Conservation (phyloP, 257 asterid genomes). For the Fraxinus cuspidata region DNA sequence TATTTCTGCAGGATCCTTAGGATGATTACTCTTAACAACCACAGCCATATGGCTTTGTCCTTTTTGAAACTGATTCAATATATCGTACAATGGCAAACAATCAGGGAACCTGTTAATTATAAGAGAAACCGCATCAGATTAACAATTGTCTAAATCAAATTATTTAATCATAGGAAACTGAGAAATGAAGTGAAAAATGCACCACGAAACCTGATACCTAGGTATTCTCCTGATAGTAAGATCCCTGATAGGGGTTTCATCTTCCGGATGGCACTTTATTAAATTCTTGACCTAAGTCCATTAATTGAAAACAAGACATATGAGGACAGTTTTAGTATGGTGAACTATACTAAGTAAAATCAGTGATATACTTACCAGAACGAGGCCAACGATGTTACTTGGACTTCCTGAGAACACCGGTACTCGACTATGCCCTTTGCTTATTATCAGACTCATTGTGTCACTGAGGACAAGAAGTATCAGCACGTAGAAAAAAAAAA, state of each 20-base stretch:
- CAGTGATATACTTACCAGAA: slow-evolving; percentile 35
- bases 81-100: slow-evolving; percentile 54
- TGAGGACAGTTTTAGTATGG: not conserved
- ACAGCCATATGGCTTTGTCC: slow-evolving; percentile 89
- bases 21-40: slow-evolving; percentile 47
- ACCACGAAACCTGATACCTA: slow-evolving; percentile 40
- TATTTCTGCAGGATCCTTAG: slow-evolving; percentile 32
- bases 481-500: slow-evolving; percentile 10
- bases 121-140: not conserved
- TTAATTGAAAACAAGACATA: not conserved
- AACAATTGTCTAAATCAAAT: not conserved
- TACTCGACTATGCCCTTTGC: slow-evolving; percentile 57
- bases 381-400: slow-evolving; percentile 49
- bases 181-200: not conserved
- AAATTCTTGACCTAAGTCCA: slow-evolving; percentile 64
- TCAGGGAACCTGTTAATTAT: slow-evolving; percentile 41
- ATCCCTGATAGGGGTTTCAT: slow-evolving; percentile 50
- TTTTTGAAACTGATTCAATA: slow-evolving; percentile 72
- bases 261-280: slow-evolving; percentile 54
- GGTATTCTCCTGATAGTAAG: slow-evolving; percentile 68
- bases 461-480: slow-evolving; percentile 42
- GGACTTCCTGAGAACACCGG: slow-evolving; percentile 45
- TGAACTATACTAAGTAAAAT: not conserved
- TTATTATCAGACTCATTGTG: slow-evolving; percentile 41
- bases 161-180: not conserved